Percentiles rank a stretch among this genome's conserved stretches.
These are phyloP conservation scores for Crucihimalaya himalaica DNA, from an alignment of 345 rosid species.

Conservation along the genomic window DNA sequence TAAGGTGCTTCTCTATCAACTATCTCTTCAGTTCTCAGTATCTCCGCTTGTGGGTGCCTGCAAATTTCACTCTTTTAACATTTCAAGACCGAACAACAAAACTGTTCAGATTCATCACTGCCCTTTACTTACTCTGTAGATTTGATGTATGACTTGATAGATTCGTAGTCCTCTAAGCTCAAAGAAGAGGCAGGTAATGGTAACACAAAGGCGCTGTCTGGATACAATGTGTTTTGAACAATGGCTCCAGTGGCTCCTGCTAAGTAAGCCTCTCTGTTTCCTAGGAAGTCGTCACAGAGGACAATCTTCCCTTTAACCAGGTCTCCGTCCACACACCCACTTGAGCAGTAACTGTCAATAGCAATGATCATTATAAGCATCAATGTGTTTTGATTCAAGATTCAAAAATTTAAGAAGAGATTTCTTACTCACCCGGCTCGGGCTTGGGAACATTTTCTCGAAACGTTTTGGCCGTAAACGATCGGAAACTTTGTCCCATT, in stretches of 20 bases:
- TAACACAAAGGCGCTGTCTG: conserved; percentile 22
- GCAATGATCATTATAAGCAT: conserved; percentile 2
- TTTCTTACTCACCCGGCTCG: conserved; percentile 25
- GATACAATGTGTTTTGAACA: not conserved
- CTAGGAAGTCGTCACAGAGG: conserved; percentile 4
- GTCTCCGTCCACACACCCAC: conserved; percentile 28
- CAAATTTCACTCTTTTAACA: not conserved
- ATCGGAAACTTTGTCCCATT: conserved; percentile 38
- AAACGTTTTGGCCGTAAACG: conserved; percentile 22
- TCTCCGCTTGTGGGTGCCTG: conserved; percentile 38
- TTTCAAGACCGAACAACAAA: not conserved
- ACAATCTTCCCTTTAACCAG: conserved; percentile 47
- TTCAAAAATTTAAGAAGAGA: not conserved
- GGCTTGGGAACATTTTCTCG: not conserved
- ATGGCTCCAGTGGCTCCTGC: conserved; percentile 50
- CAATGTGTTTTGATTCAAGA: not conserved
- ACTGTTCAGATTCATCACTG: not conserved
- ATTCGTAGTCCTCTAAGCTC: not conserved
- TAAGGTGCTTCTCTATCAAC: conserved; percentile 42
- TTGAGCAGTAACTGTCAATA: conserved; percentile 34
- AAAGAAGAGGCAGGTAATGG: conserved; percentile 39
- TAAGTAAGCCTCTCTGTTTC: not conserved
- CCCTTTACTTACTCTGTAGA: conserved; percentile 35
- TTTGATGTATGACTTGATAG: conserved; percentile 38
- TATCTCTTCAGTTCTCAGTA: conserved; percentile 40